Percentiles rank a stretch among this genome's conserved stretches.
Evolutionary conservation across 2,329 filamentous ascomycete species (phyloP).

Genomic region (Penicillium sp.): DNA sequence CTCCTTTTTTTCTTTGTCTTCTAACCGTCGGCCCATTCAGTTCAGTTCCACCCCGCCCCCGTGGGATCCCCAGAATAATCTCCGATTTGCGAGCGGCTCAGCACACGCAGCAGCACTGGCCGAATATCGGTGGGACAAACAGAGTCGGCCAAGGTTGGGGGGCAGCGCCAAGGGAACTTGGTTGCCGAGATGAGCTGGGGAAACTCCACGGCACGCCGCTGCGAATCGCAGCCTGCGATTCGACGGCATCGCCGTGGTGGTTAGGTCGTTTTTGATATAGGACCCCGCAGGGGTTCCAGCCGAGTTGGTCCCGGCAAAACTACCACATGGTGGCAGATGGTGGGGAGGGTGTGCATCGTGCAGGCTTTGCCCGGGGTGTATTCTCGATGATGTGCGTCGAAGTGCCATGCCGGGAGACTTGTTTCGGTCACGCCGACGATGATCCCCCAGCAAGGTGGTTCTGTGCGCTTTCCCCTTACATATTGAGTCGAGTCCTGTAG

Average conservation of each 20-base stretch:
- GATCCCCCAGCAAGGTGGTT: background rate
- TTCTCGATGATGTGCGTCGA: background rate
- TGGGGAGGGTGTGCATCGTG: background rate
- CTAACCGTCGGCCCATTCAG: background rate
- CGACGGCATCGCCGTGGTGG: slow-evolving; percentile 10
- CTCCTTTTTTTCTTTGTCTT: background rate
- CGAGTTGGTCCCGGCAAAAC: background rate
- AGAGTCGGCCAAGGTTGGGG: slow-evolving; percentile 16
- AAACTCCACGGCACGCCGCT: background rate
- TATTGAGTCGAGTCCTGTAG: background rate
- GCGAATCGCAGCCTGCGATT: slow-evolving; percentile 4
- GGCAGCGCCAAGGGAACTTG: slow-evolving; percentile 24
- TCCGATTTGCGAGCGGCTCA: background rate
- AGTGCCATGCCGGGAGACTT: background rate
- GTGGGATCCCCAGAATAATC: slow-evolving; percentile 1
- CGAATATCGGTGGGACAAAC: slow-evolving; percentile 15
- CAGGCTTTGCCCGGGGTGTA: background rate
- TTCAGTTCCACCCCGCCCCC: background rate
- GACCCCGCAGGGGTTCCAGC: background rate
- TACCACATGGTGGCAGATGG: background rate
- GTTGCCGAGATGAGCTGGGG: slow-evolving; percentile 5
- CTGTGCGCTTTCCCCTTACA: background rate
- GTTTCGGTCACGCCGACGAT: background rate
- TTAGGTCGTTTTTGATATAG: background rate
- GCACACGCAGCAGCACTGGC: background rate